Evolutionary conservation across 2,329 filamentous ascomycete genomes (phyloP).

Genomic region (Thyridium curvatum): DNA sequence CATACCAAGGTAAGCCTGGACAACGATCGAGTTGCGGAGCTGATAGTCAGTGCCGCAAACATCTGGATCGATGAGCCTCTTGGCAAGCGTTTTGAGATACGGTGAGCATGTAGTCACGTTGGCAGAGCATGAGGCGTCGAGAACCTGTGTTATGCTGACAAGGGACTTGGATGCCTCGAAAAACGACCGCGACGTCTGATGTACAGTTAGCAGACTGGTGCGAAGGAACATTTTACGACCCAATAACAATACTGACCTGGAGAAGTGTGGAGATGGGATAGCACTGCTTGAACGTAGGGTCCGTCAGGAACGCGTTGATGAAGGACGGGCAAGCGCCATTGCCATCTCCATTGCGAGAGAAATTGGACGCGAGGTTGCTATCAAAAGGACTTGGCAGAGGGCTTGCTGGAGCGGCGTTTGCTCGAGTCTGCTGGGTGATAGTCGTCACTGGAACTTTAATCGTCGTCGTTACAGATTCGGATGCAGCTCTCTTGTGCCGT

Average conservation of each 20-base stretch:
- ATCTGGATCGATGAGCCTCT: slow-evolving; percentile 51
- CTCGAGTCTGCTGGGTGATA: slow-evolving; percentile 15
- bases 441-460: slow-evolving; percentile 21
- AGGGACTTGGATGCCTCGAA: slow-evolving; percentile 72
- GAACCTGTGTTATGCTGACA: slow-evolving; percentile 65
- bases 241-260: slow-evolving; percentile 44
- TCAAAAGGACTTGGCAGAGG: slow-evolving; percentile 63
- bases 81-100: slow-evolving; percentile 59
- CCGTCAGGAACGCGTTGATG: slow-evolving; percentile 59
- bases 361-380: slow-evolving; percentile 55
- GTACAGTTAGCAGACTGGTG: slow-evolving; percentile 11
- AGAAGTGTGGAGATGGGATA: slow-evolving; percentile 81
- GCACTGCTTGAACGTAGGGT: slow-evolving; percentile 65
- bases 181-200: slow-evolving; percentile 73
- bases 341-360: slow-evolving; percentile 31
- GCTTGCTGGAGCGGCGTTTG: slow-evolving; percentile 21
- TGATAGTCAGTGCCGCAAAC: slow-evolving; percentile 70
- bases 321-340: slow-evolving; percentile 56
- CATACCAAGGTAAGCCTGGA: slow-evolving; percentile 70
- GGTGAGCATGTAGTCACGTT: slow-evolving; percentile 58
- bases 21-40: slow-evolving; percentile 61
- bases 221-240: not conserved
- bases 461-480: slow-evolving; percentile 18
- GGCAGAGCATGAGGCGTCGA: slow-evolving; percentile 72
- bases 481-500: slow-evolving; percentile 10